phyloP scores from a whole-genome alignment of 306 rosid species.

The Elaeagnus macrophylla region DNA sequence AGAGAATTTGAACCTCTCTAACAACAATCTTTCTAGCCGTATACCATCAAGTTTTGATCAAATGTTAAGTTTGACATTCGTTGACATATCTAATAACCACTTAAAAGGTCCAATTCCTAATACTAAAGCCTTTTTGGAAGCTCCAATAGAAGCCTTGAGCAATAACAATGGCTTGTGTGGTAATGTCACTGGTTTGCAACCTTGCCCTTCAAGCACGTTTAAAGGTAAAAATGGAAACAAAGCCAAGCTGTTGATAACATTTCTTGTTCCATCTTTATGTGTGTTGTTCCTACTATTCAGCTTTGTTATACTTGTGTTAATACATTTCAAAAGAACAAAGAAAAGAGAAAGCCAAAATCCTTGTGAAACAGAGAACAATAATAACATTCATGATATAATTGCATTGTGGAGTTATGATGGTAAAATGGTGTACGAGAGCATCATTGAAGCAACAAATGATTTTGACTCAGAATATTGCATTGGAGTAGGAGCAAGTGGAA shows the following conservation, averaged over 20 bases:
- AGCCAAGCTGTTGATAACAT: not conserved
- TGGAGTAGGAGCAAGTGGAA: constrained; percentile 15
- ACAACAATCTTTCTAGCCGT: not conserved
- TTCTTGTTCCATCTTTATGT: not conserved
- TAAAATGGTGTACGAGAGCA: not conserved
- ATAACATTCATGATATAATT: not conserved
- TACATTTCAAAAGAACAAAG: not conserved
- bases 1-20: not conserved
- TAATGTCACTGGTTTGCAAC: constrained; percentile 12
- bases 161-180: constrained; percentile 13
- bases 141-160: not conserved
- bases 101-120: constrained; percentile 13
- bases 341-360: not conserved
- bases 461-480: constrained; percentile 8
- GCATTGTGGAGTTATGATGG: not conserved
- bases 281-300: not conserved
- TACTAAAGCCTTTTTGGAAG: constrained; percentile 13
- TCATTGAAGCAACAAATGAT: constrained; percentile 3
- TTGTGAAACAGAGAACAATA: not conserved
- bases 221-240: not conserved
- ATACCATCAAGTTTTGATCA: not conserved
- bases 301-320: too few species aligned
- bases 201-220: not conserved
- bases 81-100: constrained; percentile 12
- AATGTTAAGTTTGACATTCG: not conserved